phyloP scores from a whole-genome alignment of 2,329 filamentous ascomycete species.

The Ophiostoma sp. region DNA sequence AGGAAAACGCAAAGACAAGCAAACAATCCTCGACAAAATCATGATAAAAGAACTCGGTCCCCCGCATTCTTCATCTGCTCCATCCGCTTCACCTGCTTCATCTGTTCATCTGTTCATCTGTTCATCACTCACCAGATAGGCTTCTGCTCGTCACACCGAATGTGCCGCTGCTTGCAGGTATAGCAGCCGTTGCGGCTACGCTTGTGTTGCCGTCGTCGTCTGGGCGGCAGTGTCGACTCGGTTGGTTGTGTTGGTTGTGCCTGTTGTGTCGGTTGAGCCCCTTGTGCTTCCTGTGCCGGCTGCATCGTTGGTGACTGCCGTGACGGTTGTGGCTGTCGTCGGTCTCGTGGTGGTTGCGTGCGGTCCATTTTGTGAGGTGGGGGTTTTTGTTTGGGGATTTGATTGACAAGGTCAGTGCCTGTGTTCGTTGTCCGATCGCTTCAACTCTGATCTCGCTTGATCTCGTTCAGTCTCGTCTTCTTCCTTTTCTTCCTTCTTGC shows the following conservation, averaged over 20 bases:
- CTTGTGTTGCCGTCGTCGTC: slow-evolving; percentile 21
- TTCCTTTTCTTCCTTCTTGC: not conserved
- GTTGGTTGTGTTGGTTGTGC: not conserved
- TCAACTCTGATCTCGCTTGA: not conserved
- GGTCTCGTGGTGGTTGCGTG: not conserved
- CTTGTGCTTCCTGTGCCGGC: not conserved
- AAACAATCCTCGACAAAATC: not conserved
- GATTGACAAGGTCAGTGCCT: not conserved
- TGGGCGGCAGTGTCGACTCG: not conserved
- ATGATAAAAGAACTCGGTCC: not conserved
- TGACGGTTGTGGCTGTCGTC: not conserved
- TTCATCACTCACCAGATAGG: slow-evolving; percentile 17
- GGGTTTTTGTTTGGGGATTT: not conserved
- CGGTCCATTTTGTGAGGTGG: not conserved
- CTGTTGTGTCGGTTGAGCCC: not conserved
- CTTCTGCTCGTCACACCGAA: slow-evolving; percentile 21
- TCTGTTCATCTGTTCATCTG: too few species aligned
- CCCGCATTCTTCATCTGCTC: not conserved
- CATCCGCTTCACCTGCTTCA: too few species aligned
- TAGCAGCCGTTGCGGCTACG: slow-evolving; percentile 23
- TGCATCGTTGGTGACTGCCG: not conserved
- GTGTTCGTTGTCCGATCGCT: not conserved
- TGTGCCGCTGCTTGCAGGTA: slow-evolving; percentile 24
- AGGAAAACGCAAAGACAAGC: not conserved
- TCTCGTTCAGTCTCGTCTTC: not conserved